Conservation (phyloP, 2,329 filamentous ascomycete genomes). For the Penicillium glabrum region DNA sequence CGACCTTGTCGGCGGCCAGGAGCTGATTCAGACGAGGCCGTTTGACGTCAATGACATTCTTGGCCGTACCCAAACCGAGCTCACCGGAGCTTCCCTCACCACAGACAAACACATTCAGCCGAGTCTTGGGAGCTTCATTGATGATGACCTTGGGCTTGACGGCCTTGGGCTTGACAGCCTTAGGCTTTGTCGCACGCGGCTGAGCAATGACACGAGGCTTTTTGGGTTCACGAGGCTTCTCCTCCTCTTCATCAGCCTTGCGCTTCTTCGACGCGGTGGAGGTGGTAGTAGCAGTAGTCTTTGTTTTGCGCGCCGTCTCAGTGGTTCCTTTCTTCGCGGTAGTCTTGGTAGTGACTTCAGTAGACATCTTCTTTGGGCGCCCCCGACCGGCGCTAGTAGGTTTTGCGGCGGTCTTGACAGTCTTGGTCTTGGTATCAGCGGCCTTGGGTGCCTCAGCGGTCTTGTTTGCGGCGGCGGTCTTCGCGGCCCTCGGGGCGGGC, state of each 20-base stretch:
- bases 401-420: constrained; percentile 17
- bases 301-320: constrained; percentile 18
- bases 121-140: constrained; percentile 59
- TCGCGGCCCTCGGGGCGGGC: constrained; percentile 4
- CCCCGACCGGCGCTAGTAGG: constrained; percentile 4
- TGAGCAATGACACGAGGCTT: constrained; percentile 29
- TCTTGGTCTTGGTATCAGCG: constrained; percentile 3
- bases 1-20: constrained; percentile 57
- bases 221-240: constrained; percentile 31
- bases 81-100: constrained; percentile 80
- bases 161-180: constrained; percentile 35
- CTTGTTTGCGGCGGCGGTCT: constrained; percentile 12
- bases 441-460: constrained; percentile 3
- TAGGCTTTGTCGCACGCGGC: constrained; percentile 30
- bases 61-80: constrained; percentile 71
- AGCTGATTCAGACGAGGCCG: constrained; percentile 68
- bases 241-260: constrained; percentile 33
- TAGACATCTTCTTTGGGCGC: constrained; percentile 17
- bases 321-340: constrained; percentile 12
- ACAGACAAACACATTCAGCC: constrained; percentile 74
- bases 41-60: constrained; percentile 69
- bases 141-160: constrained; percentile 50
- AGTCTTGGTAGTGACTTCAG: constrained; percentile 11
- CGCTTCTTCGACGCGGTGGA: constrained; percentile 31
- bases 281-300: constrained; percentile 16